Evolutionary conservation across 192 early-diverging fungal species (phyloP).

Genomic region (Umbelopsis ramanniana): DNA sequence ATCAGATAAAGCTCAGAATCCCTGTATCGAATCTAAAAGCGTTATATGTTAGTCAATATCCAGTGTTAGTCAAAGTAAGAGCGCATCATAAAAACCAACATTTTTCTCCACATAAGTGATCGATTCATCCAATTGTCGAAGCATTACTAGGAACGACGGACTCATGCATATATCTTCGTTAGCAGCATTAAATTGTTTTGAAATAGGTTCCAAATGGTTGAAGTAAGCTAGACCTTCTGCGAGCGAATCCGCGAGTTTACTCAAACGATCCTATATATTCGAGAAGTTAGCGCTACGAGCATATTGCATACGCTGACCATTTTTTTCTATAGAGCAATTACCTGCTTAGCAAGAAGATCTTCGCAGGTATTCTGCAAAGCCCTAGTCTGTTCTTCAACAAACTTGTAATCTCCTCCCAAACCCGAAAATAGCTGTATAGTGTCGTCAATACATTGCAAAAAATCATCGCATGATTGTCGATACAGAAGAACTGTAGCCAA

Average conservation of each 20-base stretch:
- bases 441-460: constrained; percentile 62
- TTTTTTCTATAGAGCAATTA: constrained; percentile 20
- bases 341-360: constrained; percentile 71
- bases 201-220: constrained; percentile 82
- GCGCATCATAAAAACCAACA: constrained; percentile 45
- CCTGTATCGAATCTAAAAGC: constrained; percentile 63
- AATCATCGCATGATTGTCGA: constrained; percentile 65
- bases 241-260: constrained; percentile 61
- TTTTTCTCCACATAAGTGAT: constrained; percentile 76
- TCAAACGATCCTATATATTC: constrained; percentile 57
- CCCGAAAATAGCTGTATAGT: constrained; percentile 61
- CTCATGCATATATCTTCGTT: constrained; percentile 85
- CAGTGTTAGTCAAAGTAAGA: too few relatives aligned
- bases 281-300: not conserved
- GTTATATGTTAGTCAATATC: not conserved
- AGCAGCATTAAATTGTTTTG: constrained; percentile 78
- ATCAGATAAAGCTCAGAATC: constrained; percentile 94
- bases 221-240: constrained; percentile 73
- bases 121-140: constrained; percentile 79
- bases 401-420: constrained; percentile 74
- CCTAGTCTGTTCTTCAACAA: constrained; percentile 78
- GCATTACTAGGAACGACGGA: constrained; percentile 77
- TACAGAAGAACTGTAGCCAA: constrained; percentile 62
- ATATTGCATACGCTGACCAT: not conserved
- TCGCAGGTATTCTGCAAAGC: constrained; percentile 83